phyloP scores from a whole-genome alignment of 1,284 basidiomycete genomes.

The Malassezia dermatis region DNA sequence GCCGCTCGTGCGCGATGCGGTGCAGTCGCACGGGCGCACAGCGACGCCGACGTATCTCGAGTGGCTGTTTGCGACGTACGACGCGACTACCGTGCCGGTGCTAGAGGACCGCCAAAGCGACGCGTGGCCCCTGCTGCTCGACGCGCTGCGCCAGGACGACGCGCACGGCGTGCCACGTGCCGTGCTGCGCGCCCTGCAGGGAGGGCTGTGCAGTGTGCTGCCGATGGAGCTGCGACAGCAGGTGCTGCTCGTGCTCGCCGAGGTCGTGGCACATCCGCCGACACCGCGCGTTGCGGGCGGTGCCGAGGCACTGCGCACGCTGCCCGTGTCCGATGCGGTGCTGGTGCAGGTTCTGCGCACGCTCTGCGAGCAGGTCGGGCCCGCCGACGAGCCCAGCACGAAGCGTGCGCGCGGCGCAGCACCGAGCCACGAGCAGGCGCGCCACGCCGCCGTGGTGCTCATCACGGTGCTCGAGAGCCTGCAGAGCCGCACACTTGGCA shows the following conservation, averaged over 20 bases:
- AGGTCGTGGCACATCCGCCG: conserved; percentile 24
- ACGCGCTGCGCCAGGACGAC: conserved; percentile 16
- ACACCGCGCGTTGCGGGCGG: conserved; percentile 21
- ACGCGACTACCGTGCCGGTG: conserved; percentile 53
- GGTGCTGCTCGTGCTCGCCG: conserved; percentile 53
- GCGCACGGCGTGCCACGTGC: conserved; percentile 21
- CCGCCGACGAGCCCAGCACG: conserved; percentile 49
- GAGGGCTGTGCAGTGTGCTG: conserved; percentile 53
- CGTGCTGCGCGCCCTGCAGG: conserved; percentile 50
- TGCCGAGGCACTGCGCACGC: conserved; percentile 21
- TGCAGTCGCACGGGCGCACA: conserved; percentile 35
- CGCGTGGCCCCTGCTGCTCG: conserved; percentile 21
- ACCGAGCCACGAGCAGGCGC: conserved; percentile 22
- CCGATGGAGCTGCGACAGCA: conserved; percentile 54
- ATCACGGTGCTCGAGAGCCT: conserved; percentile 61
- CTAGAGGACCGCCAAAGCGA: conserved; percentile 52
- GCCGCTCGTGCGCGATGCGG: conserved; percentile 54
- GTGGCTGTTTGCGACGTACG: conserved; percentile 55
- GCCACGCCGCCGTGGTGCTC: conserved; percentile 25
- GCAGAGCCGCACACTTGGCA: conserved; percentile 57
- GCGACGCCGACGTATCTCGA: conserved; percentile 48
- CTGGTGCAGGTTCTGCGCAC: conserved; percentile 57
- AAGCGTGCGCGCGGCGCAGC: conserved; percentile 26
- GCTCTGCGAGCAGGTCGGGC: conserved; percentile 51
- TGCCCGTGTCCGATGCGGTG: conserved; percentile 49